These are phyloP conservation scores for Pythium rishiriense DNA, from an alignment of 352 stramenopile genomes.

Conservation along the genomic window DNA sequence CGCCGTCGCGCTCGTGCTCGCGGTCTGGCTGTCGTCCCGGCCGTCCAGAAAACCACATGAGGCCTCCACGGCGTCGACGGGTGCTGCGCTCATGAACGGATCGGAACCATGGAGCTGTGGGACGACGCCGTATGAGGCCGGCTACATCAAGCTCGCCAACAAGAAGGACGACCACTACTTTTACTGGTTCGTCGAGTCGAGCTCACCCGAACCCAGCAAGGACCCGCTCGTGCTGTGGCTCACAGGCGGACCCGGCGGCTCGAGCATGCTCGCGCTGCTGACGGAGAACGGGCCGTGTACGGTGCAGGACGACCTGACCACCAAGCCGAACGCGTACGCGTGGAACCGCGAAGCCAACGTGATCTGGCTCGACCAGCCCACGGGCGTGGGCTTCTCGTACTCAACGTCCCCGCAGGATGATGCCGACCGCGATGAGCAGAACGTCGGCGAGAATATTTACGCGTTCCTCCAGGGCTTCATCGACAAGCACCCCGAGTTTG, in stretches of 20 bases:
- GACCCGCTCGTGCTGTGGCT: slow-evolving; percentile 70
- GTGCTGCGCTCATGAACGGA: slow-evolving; percentile 39
- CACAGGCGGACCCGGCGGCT: slow-evolving; percentile 45
- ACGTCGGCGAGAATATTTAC: slow-evolving; percentile 53
- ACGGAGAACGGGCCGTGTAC: slow-evolving; percentile 59
- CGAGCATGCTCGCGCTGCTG: slow-evolving; percentile 41
- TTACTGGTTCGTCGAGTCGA: slow-evolving; percentile 68
- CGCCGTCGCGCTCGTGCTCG: slow-evolving; percentile 10
- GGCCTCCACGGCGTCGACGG: neutral
- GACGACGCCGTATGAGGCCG: slow-evolving; percentile 38
- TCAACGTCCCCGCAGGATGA: slow-evolving; percentile 27
- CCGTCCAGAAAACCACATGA: neutral
- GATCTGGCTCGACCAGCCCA: slow-evolving; percentile 52
- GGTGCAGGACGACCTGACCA: slow-evolving; percentile 34
- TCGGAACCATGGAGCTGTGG: slow-evolving; percentile 34
- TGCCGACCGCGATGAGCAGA: slow-evolving; percentile 33
- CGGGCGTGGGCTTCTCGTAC: slow-evolving; percentile 50
- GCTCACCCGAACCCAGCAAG: slow-evolving; percentile 22
- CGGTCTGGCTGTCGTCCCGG: slow-evolving; percentile 10
- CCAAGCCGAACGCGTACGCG: slow-evolving; percentile 40
- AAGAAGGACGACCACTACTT: slow-evolving; percentile 65
- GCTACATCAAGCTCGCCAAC: slow-evolving; percentile 53
- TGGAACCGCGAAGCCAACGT: slow-evolving; percentile 61
- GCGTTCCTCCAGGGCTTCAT: slow-evolving; percentile 61
- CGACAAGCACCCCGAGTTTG: slow-evolving; percentile 41